A percentile compares a stretch with the other conserved stretches of the same genome.
Conservation (phyloP, 2,329 filamentous ascomycete species). For the Ophiostoma ulmi region DNA sequence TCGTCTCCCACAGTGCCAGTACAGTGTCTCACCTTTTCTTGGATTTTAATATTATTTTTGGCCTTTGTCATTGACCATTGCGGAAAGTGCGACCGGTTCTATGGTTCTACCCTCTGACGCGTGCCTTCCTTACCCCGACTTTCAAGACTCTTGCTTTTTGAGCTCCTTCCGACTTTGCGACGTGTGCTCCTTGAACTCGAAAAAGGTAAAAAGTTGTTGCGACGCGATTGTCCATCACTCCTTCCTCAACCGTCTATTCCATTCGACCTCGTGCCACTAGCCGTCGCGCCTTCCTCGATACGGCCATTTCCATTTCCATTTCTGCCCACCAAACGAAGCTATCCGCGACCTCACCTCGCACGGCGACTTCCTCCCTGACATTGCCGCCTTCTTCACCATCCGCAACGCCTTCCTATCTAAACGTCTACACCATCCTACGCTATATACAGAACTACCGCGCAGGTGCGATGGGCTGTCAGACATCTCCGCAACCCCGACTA, state of each 20-base stretch:
- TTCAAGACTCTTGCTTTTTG: not conserved
- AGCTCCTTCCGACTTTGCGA: conserved; percentile 14
- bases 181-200: not conserved
- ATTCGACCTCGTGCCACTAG: conserved; percentile 1
- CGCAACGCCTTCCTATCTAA: too few relatives aligned
- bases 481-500: conserved; percentile 13
- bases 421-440: not conserved
- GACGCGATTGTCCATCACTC: not conserved
- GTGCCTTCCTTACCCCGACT: conserved; percentile 12
- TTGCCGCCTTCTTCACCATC: not conserved
- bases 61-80: not conserved
- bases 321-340: not conserved
- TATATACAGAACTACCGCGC: not conserved
- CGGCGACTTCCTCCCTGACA: not conserved
- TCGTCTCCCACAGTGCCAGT: conserved; percentile 5
- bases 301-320: not conserved
- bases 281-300: not conserved
- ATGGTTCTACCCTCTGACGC: not conserved
- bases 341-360: not conserved
- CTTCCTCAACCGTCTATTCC: not conserved
- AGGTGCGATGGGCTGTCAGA: conserved; percentile 24
- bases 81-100: conserved; percentile 17
- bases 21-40: not conserved
- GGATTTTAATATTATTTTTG: not conserved
- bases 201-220: not conserved